Evolutionary conservation across 2,329 filamentous ascomycete species (phyloP).

Genomic region (Talaromyces amestolkiae): DNA sequence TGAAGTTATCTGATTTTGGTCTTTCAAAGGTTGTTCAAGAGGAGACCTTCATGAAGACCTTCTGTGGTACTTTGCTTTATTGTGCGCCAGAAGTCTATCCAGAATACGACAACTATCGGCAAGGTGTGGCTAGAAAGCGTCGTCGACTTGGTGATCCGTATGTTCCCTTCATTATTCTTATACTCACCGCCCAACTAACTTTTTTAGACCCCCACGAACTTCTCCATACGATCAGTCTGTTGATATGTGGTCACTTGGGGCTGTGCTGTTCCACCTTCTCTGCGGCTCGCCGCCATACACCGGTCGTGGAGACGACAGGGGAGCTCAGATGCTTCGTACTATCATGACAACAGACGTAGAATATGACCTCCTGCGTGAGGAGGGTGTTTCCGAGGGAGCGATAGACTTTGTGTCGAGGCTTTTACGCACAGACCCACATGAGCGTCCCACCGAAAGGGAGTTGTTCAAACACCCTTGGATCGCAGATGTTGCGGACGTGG

Average conservation of each 20-base stretch:
- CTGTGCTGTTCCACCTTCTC: conserved; percentile 85
- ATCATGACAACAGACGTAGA: conserved; percentile 80
- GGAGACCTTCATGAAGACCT: conserved; percentile 90
- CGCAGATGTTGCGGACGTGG: conserved; percentile 50
- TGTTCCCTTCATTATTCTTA: conserved; percentile 24
- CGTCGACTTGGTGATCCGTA: conserved; percentile 53
- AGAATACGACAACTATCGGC: conserved; percentile 67
- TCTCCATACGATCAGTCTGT: conserved; percentile 83
- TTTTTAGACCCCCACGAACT: conserved; percentile 44
- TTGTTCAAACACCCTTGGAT: conserved; percentile 76
- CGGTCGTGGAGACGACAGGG: conserved; percentile 70
- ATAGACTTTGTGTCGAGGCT: conserved; percentile 75
- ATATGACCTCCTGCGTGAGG: conserved; percentile 58
- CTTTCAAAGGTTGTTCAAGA: conserved; percentile 91
- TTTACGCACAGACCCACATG: conserved; percentile 74
- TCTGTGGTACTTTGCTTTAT: conserved; percentile 92
- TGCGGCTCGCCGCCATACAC: conserved; percentile 77
- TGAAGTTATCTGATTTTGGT: conserved; percentile 96
- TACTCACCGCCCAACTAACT: background rate
- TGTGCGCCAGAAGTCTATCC: conserved; percentile 96
- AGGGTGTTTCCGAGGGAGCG: conserved; percentile 62
- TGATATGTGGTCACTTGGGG: conserved; percentile 94
- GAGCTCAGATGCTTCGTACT: conserved; percentile 71
- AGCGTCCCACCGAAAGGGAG: conserved; percentile 69
- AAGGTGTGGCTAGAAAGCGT: conserved; percentile 60